Percentiles rank a stretch among this genome's conserved stretches.
Conservation (phyloP, 345 rosid genomes). For the Dovyalis caffra region DNA sequence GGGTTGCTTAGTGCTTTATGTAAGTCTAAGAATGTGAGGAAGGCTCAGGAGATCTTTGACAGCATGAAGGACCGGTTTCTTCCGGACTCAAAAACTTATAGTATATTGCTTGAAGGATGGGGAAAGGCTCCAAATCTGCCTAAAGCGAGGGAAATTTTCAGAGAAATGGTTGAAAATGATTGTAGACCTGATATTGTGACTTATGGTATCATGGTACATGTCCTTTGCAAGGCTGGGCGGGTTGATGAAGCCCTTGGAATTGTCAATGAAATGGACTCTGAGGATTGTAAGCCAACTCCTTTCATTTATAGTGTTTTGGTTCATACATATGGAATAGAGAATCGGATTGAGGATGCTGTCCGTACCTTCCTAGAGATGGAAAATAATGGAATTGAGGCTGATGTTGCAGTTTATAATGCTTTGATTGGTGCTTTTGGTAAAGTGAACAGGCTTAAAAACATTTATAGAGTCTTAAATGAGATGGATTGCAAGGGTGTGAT, state of each 20-base stretch:
- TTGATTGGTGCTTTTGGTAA: slow-evolving; percentile 77
- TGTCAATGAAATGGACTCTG: slow-evolving; percentile 60
- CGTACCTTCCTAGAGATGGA: slow-evolving; percentile 82
- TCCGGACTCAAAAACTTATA: slow-evolving; percentile 51
- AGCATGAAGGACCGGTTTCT: slow-evolving; percentile 41
- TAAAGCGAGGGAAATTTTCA: slow-evolving; percentile 73
- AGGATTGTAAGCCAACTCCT: slow-evolving; percentile 54
- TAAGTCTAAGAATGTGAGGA: slow-evolving; percentile 85
- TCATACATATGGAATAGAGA: slow-evolving; percentile 75
- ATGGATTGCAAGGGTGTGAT: slow-evolving; percentile 59
- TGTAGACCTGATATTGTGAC: slow-evolving; percentile 87
- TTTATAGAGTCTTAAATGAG: slow-evolving; percentile 64
- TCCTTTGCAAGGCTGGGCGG: slow-evolving; percentile 87
- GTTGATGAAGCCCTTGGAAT: slow-evolving; percentile 80
- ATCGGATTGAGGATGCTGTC: slow-evolving; percentile 76
- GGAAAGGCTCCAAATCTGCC: slow-evolving; percentile 84
- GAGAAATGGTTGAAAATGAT: slow-evolving; percentile 64
- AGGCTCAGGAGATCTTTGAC: slow-evolving; percentile 84
- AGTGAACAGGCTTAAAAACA: slow-evolving; percentile 62
- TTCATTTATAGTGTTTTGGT: slow-evolving; percentile 82
- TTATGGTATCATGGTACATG: slow-evolving; percentile 76
- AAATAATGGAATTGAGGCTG: slow-evolving; percentile 59
- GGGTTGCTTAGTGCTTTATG: slow-evolving; percentile 84
- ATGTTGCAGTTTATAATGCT: slow-evolving; percentile 75
- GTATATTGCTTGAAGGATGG: slow-evolving; percentile 90